Evolutionary conservation across 306 rosid species (phyloP), one percentile per base, ranked within the genome.

Genomic region (Lupinus albus): DNA sequence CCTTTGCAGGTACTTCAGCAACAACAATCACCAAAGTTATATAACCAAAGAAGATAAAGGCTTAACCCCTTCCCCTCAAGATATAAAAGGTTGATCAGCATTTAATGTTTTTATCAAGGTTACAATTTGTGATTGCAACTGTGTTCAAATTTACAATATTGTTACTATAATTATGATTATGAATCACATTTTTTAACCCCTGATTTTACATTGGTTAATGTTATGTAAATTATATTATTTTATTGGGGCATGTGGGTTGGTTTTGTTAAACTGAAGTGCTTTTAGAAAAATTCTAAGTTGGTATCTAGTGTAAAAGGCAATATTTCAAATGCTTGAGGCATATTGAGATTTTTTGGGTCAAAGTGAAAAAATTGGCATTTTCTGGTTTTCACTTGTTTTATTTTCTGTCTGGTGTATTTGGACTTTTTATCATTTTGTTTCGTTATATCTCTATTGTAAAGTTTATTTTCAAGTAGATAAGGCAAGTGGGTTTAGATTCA

Each of bases 1-100:
- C 15, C 80, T 88, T 1, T 86, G 99, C 91, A 82, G 93, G 83
- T 89, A 89, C 88, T 73, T 67, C 54, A 75, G 56, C 79, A 80
- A 18, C 78, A 52, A 20, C 30, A 45, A 11, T 20, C 25, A 20
- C 61, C 53, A 17, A 28, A 11, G 5, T 25, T 39, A 4, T 67
- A 57, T 18, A 45, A 76, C 52, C 70, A 53, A 36, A 28, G 74
- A 73, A 53, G 64, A 65, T 41, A 74, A 72, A 71, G 61, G 64
- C 69, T 58, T 67, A 58, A 54, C 70, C n/a, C 73, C 69, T 1
- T 71, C 89, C 2, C 84, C 83, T 80, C 70, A 52, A 14, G 36
- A 16, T 20, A 16, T 11, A 52, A 41, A 76, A 8, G 21, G 50
- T 39, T 65, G 38, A 62, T 55, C 39, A 21, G 12, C 55, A 48